Evolutionary conservation across 2,329 filamentous ascomycete species (phyloP).

Genomic region (Onygenales sp.): DNA sequence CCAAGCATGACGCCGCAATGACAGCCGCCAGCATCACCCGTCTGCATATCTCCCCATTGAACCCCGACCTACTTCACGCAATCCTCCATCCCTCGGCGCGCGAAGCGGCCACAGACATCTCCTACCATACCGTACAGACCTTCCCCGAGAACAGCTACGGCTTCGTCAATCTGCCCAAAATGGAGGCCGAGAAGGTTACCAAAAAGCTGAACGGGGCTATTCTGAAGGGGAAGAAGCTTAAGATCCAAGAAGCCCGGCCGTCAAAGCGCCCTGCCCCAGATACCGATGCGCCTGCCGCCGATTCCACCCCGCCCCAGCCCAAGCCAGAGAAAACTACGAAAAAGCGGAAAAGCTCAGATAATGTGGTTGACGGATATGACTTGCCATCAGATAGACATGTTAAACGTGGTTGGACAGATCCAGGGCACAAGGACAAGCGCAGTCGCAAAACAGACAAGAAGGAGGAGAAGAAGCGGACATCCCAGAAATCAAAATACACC

Average conservation of each 20-base stretch:
- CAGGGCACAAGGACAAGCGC: conserved; percentile 38
- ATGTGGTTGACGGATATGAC: conserved; percentile 57
- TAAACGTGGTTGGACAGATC: conserved; percentile 81
- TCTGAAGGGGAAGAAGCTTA: conserved; percentile 75
- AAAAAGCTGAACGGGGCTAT: conserved; percentile 84
- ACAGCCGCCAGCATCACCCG: conserved; percentile 34
- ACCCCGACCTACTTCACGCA: conserved; percentile 59
- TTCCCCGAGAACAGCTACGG: conserved; percentile 89
- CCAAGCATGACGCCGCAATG: conserved; percentile 18
- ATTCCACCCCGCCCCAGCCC: conserved; percentile 31
- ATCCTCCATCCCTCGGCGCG: conserved; percentile 61
- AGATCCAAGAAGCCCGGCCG: conserved; percentile 70
- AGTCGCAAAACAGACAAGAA: conserved; percentile 40
- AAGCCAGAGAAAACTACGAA: conserved; percentile 33
- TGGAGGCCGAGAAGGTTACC: conserved; percentile 81
- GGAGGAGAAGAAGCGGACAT: conserved; percentile 48
- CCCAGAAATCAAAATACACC: conserved; percentile 66
- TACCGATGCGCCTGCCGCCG: conserved; percentile 14
- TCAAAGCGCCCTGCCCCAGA: conserved; percentile 14
- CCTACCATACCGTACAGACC: conserved; percentile 76
- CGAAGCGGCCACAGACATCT: conserved; percentile 64
- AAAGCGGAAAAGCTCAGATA: conserved; percentile 45
- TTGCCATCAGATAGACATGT: conserved; percentile 67
- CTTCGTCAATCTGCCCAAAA: conserved; percentile 70
- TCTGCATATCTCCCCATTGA: conserved; percentile 84